These are phyloP conservation scores for Capsella rubella DNA, from an alignment of 441 rosid genomes.

Conservation along the genomic window DNA sequence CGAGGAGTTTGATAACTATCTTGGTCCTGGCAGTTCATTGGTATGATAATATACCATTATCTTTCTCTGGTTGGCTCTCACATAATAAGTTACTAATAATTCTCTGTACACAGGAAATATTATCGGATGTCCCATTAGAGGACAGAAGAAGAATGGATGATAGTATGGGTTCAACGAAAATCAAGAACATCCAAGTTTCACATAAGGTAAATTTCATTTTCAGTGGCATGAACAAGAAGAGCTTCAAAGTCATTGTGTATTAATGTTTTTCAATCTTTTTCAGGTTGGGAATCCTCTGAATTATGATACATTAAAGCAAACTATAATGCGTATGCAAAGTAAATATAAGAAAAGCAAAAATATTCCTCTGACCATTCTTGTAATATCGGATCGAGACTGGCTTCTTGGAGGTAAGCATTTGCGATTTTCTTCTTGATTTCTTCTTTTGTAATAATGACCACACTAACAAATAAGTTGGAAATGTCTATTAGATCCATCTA, in stretches of 20 bases:
- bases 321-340: conserved; percentile 60
- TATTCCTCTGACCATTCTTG: conserved; percentile 82
- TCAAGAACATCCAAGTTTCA: conserved; percentile 66
- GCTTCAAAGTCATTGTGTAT: conserved; percentile 21
- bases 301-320: conserved; percentile 74
- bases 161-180: conserved; percentile 52
- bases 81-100: neutral
- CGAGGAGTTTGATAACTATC: conserved; percentile 94
- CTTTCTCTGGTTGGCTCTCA: conserved; percentile 14
- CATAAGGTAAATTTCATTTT: conserved; percentile 63
- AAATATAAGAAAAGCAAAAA: conserved; percentile 57
- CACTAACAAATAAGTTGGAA: conserved; percentile 22
- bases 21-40: conserved; percentile 94
- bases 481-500: conserved; percentile 72
- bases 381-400: conserved; percentile 86
- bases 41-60: conserved; percentile 49
- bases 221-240: conserved; percentile 12
- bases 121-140: conserved; percentile 85
- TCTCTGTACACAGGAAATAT: conserved; percentile 70
- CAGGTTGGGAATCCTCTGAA: conserved; percentile 95
- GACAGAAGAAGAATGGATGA: conserved; percentile 61
- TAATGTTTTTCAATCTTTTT: conserved; percentile 35
- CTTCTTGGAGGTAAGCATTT: conserved; percentile 68
- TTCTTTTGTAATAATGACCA: conserved; percentile 1
- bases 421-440: conserved; percentile 22